phyloP scores from a whole-genome alignment of 2,329 filamentous ascomycete species.

The Fusarium algeriense region DNA sequence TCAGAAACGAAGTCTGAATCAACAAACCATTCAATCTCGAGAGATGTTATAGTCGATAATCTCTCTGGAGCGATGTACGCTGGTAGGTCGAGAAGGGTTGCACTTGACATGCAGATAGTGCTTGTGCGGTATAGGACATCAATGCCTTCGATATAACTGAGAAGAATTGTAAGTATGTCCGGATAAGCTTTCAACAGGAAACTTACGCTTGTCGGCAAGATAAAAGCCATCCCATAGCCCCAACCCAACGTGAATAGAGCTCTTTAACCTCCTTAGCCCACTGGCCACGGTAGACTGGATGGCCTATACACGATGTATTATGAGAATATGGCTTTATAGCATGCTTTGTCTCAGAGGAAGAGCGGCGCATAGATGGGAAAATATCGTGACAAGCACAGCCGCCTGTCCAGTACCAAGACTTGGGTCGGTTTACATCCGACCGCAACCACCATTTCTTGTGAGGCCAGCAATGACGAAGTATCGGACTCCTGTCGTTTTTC shows the following conservation, averaged over 20 bases:
- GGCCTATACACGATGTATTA: not conserved
- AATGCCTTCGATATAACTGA: not conserved
- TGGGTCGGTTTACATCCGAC: not conserved
- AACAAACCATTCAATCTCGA: not conserved
- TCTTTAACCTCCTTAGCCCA: not conserved
- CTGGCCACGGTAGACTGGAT: not conserved
- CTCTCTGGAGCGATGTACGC: not conserved
- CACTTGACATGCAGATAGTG: not conserved
- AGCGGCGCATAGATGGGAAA: not conserved
- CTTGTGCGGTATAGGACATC: not conserved
- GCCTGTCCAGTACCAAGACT: not conserved
- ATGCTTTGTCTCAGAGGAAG: not conserved
- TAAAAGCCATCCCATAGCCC: not conserved
- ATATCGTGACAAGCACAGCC: not conserved
- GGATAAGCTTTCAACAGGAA: accelerated
- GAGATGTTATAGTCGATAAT: not conserved
- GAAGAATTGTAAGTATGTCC: not conserved
- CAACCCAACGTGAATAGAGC: not conserved
- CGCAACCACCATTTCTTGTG: not conserved
- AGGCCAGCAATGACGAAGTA: no score
- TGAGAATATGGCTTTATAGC: not conserved
- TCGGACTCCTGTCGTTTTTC: no score
- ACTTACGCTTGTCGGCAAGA: not conserved
- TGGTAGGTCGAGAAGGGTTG: not conserved
- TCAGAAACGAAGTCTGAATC: not conserved